These are phyloP conservation scores for Paulownia fortunei DNA, from an alignment of 257 asterid species.

Conservation along the genomic window DNA sequence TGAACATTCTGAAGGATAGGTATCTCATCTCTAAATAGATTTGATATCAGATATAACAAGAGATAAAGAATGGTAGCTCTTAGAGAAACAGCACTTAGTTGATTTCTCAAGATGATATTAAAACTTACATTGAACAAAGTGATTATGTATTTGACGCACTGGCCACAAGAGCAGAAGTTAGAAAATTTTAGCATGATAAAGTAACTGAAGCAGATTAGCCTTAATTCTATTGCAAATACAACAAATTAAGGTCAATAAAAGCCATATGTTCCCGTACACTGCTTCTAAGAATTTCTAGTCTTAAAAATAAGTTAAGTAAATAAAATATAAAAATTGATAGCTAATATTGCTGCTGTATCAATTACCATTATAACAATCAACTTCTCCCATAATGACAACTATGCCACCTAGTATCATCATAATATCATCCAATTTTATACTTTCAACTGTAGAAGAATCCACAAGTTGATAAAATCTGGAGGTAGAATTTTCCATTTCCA, in stretches of 20 bases:
- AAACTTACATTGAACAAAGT: neutral
- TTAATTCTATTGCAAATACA: neutral
- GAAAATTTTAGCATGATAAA: neutral
- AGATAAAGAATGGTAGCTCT: neutral
- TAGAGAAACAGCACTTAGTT: neutral
- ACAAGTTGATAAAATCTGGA: neutral
- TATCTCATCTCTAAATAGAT: too few species aligned
- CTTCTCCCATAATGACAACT: slow-evolving; percentile 18
- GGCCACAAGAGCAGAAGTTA: neutral
- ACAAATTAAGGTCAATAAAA: neutral
- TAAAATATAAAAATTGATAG: neutral
- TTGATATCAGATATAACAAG: neutral
- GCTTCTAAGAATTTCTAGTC: neutral
- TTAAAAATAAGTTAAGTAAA: neutral
- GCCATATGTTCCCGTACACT: neutral
- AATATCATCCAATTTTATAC: too few species aligned
- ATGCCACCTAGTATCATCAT: neutral
- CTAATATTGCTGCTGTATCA: neutral
- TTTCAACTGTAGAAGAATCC: too few species aligned
- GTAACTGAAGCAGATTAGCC: neutral
- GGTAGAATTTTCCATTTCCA: neutral
- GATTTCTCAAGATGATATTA: neutral
- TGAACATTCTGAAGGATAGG: too few species aligned
- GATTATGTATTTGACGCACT: neutral
- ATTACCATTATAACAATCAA: neutral